Conservation (phyloP, 768 basidiomycete species). For the Serendipita sp. region DNA sequence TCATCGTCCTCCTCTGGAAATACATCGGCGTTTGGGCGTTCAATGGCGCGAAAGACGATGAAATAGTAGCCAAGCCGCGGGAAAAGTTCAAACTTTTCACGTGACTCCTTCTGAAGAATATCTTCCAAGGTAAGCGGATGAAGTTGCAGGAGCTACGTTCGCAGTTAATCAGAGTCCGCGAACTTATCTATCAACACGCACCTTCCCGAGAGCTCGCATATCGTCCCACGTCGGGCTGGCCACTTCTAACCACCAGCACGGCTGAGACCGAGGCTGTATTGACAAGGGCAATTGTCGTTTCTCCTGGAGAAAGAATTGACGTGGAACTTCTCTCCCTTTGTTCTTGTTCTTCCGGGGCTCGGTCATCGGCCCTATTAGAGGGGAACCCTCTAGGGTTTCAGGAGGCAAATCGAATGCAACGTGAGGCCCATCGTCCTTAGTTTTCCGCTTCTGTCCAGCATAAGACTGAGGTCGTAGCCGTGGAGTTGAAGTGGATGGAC, state of each 20-base stretch:
- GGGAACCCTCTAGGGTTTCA: neutral
- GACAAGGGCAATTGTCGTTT: neutral
- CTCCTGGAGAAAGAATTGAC: neutral
- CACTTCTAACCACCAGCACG: constrained; percentile 83
- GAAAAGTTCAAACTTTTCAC: constrained; percentile 84
- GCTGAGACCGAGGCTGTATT: constrained; percentile 13
- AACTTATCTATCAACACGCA: constrained; percentile 18
- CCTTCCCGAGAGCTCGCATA: constrained; percentile 73
- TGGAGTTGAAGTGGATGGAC: neutral
- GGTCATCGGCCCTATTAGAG: neutral
- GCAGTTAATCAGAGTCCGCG: neutral
- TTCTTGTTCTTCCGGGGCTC: neutral
- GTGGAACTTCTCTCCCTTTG: neutral
- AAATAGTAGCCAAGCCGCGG: constrained; percentile 85
- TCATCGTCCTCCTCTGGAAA: constrained; percentile 13
- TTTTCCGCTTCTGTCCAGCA: neutral
- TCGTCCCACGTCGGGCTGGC: constrained; percentile 79
- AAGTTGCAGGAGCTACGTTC: constrained; percentile 54
- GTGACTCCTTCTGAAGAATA: constrained; percentile 76
- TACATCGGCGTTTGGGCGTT: constrained; percentile 23
- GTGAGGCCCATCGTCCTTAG: neutral
- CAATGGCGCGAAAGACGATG: constrained; percentile 70
- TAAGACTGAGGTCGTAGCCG: neutral
- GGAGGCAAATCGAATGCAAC: neutral
- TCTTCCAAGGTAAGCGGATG: constrained; percentile 92